Evolutionary conservation across 495 filamentous ascomycete genomes (phyloP).

Genomic region (Xylaria curta): DNA sequence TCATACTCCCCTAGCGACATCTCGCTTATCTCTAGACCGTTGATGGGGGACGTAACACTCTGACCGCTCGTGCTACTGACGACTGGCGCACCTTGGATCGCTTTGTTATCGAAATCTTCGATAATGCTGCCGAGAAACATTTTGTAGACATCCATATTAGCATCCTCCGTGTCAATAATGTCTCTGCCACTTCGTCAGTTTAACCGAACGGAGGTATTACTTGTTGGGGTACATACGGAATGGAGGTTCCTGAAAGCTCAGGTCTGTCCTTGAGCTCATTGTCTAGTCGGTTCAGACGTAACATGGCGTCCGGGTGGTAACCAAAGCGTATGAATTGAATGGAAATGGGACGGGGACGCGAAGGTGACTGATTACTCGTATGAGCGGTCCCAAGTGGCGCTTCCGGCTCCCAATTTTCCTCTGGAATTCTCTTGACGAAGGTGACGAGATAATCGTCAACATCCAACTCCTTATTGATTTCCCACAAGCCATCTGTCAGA

Average conservation of each 20-base stretch:
- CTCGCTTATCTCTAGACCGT: background rate
- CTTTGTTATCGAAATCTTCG: conserved; percentile 24
- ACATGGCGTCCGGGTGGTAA: conserved; percentile 32
- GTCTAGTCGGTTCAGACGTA: conserved; percentile 41
- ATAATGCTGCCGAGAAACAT: conserved; percentile 47
- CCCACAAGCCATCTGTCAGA: conserved; percentile 44
- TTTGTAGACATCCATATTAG: conserved; percentile 39
- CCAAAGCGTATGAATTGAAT: conserved; percentile 46
- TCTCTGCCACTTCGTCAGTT: conserved; percentile 28
- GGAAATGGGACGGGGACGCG: conserved; percentile 33
- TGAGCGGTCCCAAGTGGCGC: background rate
- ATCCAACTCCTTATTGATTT: conserved; percentile 19
- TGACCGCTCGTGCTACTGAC: conserved; percentile 16
- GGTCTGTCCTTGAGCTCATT: conserved; percentile 32
- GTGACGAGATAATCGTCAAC: conserved; percentile 26
- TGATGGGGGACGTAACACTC: background rate
- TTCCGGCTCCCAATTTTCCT: conserved; percentile 26
- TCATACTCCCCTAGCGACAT: conserved; percentile 5
- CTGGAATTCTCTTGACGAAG: conserved; percentile 29
- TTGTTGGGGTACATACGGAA: conserved; percentile 17
- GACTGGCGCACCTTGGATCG: conserved; percentile 14
- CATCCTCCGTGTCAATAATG: conserved; percentile 45
- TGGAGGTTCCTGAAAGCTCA: conserved; percentile 21
- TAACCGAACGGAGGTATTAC: background rate
- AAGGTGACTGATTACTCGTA: background rate